Percentiles rank a stretch among this genome's conserved stretches.
These are phyloP conservation scores for Puccinia novopanici DNA, from an alignment of 1,284 basidiomycete genomes.

Conservation along the genomic window DNA sequence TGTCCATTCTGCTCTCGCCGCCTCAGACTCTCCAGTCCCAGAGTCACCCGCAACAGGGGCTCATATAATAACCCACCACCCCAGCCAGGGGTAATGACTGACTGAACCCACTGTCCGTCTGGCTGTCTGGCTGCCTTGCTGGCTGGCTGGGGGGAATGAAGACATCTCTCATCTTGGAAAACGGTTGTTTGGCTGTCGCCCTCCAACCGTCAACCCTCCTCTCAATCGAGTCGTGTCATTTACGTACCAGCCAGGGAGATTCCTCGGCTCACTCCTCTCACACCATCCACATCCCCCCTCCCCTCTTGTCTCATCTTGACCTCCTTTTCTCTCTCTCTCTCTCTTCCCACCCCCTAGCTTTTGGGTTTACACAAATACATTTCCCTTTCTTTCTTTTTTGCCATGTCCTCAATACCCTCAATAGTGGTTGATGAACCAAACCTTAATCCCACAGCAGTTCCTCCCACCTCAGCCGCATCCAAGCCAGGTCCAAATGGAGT, in stretches of 20 bases:
- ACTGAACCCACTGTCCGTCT: too few relatives aligned
- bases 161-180: too few relatives aligned
- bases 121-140: not conserved
- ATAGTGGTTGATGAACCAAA: slow-evolving; percentile 32
- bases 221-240: not conserved
- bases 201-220: not conserved
- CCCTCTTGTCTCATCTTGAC: slow-evolving; percentile 9
- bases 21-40: not conserved
- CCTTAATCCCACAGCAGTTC: slow-evolving; percentile 14
- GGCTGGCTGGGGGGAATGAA: not conserved
- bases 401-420: slow-evolving; percentile 4
- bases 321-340: slow-evolving; percentile 42
- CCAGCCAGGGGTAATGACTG: too few relatives aligned
- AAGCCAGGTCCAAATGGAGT: slow-evolving; percentile 4
- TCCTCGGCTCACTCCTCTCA: too few relatives aligned
- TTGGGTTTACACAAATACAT: not conserved
- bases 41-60: not conserved
- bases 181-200: not conserved
- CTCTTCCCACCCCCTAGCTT: slow-evolving; percentile 27
- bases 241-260: not conserved
- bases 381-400: not conserved
- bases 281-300: not conserved
- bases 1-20: not conserved
- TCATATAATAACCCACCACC: too few relatives aligned
- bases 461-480: not conserved